Evolutionary conservation across 345 rosid genomes (phyloP).

Genomic region (Erodium maritimum): DNA sequence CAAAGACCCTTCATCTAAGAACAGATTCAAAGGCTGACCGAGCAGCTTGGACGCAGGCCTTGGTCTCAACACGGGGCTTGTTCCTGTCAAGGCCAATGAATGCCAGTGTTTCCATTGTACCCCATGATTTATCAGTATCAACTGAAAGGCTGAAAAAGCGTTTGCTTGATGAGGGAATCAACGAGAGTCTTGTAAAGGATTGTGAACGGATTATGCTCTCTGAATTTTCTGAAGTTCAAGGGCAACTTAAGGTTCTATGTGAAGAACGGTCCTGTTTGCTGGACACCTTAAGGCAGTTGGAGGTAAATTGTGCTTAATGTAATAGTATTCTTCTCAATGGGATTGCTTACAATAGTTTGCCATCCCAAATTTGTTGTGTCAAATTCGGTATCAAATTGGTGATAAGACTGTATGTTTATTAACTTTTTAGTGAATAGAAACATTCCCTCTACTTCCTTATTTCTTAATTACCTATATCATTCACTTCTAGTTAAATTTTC

Average conservation of each 20-base stretch:
- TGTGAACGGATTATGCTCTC: slow-evolving; percentile 86
- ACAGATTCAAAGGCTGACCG: slow-evolving; percentile 76
- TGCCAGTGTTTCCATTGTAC: slow-evolving; percentile 40
- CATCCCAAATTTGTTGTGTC: too few relatives aligned
- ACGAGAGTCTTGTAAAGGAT: slow-evolving; percentile 62
- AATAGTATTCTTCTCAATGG: background rate
- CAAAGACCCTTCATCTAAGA: slow-evolving; percentile 92
- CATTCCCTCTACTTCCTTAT: too few relatives aligned
- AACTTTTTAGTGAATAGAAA: too few relatives aligned
- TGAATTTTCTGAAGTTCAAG: slow-evolving; percentile 68
- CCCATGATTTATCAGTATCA: slow-evolving; percentile 55
- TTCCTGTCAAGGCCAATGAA: slow-evolving; percentile 49
- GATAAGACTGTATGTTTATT: too few relatives aligned
- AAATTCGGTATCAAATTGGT: too few relatives aligned
- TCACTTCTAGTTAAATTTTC: background rate
- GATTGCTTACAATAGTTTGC: background rate
- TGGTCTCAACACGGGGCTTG: slow-evolving; percentile 55
- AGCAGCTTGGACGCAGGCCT: slow-evolving; percentile 87
- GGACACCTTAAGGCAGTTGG: slow-evolving; percentile 74
- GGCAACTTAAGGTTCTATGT: slow-evolving; percentile 53
- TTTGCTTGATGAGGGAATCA: slow-evolving; percentile 52
- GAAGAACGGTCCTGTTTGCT: slow-evolving; percentile 67
- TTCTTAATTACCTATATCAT: too few relatives aligned
- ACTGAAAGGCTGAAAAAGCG: slow-evolving; percentile 63
- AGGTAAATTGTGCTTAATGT: slow-evolving; percentile 35